Evolutionary conservation across 139 green algal species (phyloP).

Genomic region (Tetradesmus lagerheimii): DNA sequence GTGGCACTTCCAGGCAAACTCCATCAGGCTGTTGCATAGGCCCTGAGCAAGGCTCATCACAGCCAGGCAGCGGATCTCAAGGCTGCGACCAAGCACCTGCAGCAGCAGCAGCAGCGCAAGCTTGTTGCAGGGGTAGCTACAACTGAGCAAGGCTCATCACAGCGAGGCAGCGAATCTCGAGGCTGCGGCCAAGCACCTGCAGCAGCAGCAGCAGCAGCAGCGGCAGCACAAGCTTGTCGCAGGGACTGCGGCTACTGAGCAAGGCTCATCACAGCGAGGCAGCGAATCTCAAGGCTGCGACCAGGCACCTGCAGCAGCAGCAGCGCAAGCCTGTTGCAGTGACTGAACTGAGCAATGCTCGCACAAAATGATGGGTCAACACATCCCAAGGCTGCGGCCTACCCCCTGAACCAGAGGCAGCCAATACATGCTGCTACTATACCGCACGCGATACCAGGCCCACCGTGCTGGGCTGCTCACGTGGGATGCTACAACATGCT

Average conservation of each 20-base stretch:
- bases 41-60: constrained; percentile 91
- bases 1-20: constrained; percentile 95
- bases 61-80: constrained; percentile 90
- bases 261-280: constrained; percentile 48
- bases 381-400: too few species aligned
- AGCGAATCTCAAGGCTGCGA: not conserved
- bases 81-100: constrained; percentile 18
- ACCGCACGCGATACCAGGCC: too few species aligned
- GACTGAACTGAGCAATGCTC: too few species aligned
- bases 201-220: not conserved
- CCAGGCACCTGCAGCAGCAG: not conserved
- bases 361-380: too few species aligned
- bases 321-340: not conserved
- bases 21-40: constrained; percentile 90
- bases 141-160: constrained; percentile 92
- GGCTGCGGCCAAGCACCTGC: constrained; percentile 17
- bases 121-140: not conserved
- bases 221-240: not conserved
- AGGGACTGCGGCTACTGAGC: too few species aligned
- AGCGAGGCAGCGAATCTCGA: constrained; percentile 92
- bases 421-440: too few species aligned
- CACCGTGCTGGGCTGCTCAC: too few species aligned
- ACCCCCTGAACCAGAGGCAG: not conserved
- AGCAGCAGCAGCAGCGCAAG: not conserved
- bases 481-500: too few species aligned